Evolutionary conservation across 345 rosid species (phyloP).

Genomic region (Gossypium turneri): DNA sequence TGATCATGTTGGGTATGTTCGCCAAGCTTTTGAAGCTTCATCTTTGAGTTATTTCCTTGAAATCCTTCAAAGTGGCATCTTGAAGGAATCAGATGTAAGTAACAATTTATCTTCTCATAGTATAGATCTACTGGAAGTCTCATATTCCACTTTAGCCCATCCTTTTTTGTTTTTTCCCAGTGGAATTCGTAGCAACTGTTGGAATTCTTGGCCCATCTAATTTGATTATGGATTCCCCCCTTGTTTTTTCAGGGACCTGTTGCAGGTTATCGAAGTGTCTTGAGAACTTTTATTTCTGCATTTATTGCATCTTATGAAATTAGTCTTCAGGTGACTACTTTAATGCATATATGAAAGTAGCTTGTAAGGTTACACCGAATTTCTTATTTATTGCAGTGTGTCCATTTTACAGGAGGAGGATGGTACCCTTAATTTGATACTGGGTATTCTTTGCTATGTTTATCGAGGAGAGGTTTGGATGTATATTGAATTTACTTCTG

Average conservation of each 20-base stretch:
- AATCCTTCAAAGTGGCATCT: slow-evolving; percentile 61
- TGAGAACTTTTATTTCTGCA: slow-evolving; percentile 85
- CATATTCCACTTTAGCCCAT: slow-evolving; percentile 1
- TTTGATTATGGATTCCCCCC: not conserved
- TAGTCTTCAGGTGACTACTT: slow-evolving; percentile 60
- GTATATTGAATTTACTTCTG: slow-evolving; percentile 15
- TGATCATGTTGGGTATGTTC: slow-evolving; percentile 76
- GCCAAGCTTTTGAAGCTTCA: slow-evolving; percentile 84
- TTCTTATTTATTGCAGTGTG: slow-evolving; percentile 18
- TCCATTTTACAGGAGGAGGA: slow-evolving; percentile 59
- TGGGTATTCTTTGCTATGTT: slow-evolving; percentile 83
- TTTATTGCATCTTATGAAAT: slow-evolving; percentile 95
- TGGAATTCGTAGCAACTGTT: slow-evolving; percentile 11
- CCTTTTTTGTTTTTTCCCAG: not conserved
- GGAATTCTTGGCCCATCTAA: not conserved
- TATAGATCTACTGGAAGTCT: not conserved
- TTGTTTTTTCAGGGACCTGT: slow-evolving; percentile 54
- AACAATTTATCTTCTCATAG: not conserved
- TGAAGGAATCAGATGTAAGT: slow-evolving; percentile 77
- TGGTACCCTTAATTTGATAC: slow-evolving; percentile 59
- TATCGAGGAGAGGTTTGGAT: slow-evolving; percentile 81
- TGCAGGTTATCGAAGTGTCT: slow-evolving; percentile 75
- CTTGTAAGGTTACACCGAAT: slow-evolving; percentile 1
- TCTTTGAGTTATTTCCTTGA: slow-evolving; percentile 66
- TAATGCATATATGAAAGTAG: slow-evolving; percentile 12